Base-by-base conservation (phyloP, 768 basidiomycete genomes). In the Chalciporus chontae region DNA sequence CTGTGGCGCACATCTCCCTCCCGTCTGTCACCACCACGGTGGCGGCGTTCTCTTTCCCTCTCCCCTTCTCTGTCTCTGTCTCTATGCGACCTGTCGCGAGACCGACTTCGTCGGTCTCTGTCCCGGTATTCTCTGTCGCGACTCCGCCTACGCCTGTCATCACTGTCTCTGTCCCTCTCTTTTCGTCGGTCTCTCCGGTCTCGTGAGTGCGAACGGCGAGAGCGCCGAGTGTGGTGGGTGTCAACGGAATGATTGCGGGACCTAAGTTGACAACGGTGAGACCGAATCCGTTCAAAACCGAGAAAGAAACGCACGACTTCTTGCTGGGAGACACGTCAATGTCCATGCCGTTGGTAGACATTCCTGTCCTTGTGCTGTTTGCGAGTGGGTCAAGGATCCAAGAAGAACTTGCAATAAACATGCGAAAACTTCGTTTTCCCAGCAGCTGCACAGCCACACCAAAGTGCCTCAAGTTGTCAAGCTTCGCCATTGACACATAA, bases 231-330 rank as follows among this genome's bases (percentile, higher is more conserved):
- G 39, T 79, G 81, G 57, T 82, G 80, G 9, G 87, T 90, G 64
- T 89, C 87, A 32, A 83, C 82, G 3, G 88, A 89, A 65, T 81
- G 80, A 63, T 85, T 85, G 58, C 86, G 83, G 53, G 84, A 85
- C 48, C 84, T 83, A 51, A 32, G 13, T 41, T 23, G 49, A 54
- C 42, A 31, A 40, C 26, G 47, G 52, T 19, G 41, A 50, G 9
- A 36, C 19, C 9, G 21, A 8, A 17, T 6, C 47, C 2, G 15
- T 38, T 45, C 26, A 19, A 31, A 43, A 40, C 41, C 2, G 40
- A 39, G 23, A 49, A 47, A 53, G 21, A 75, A 37, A 63, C 83
- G 49, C 59, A 86, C 84, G 82, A 83, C 61, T 77, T 82, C 58
- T 72, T 77, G 58, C 75, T 74, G 39, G 81, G 80, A 37, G 80